These are phyloP conservation scores for Dalbergia cultrata DNA, from an alignment of 306 rosid species.

Conservation along the genomic window DNA sequence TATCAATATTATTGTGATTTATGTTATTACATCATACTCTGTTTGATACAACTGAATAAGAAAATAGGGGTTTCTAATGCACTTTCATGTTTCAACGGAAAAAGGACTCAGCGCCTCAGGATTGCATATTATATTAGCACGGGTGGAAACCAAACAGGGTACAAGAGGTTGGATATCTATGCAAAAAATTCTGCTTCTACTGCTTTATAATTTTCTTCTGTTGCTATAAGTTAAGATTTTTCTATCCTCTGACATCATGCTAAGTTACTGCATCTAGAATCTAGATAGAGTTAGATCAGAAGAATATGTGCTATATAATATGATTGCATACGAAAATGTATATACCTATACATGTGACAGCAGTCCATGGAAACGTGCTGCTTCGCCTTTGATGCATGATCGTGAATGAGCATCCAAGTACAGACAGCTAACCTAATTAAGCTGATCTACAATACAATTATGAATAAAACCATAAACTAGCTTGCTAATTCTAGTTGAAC, in stretches of 20 bases:
- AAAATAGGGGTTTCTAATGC: too few relatives aligned
- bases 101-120: too few relatives aligned
- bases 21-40: too few relatives aligned
- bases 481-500: slow-evolving; percentile 40
- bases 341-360: not conserved
- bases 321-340: not conserved
- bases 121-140: too few relatives aligned
- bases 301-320: not conserved
- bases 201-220: not conserved
- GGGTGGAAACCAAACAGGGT: too few relatives aligned
- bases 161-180: too few relatives aligned
- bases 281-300: not conserved
- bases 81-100: too few relatives aligned
- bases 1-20: too few relatives aligned
- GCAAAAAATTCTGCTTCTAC: too few relatives aligned
- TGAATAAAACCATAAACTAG: slow-evolving; percentile 20
- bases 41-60: too few relatives aligned
- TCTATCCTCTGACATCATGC: not conserved
- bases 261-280: not conserved
- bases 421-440: not conserved
- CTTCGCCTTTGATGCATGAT: not conserved
- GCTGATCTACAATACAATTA: slow-evolving; percentile 15
- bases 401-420: not conserved
- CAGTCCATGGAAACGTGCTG: not conserved
- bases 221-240: not conserved